Base-by-base conservation (phyloP, 2,329 filamentous ascomycete species). In the Alternaria infectoria region DNA sequence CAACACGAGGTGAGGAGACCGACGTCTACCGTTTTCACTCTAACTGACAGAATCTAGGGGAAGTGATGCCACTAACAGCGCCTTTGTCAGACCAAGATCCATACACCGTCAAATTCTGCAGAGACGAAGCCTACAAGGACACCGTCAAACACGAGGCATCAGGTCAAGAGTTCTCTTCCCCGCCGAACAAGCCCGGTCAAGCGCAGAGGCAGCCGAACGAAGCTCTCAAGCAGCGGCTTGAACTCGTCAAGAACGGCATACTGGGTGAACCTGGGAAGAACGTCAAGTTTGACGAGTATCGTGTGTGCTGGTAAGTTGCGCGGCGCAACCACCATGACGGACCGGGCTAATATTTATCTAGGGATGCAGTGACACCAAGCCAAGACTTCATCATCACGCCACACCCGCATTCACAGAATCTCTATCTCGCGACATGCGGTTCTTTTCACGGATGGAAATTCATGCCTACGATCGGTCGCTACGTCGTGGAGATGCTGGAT, bases 11-110 rank as follows among this genome's bases (percentile, higher is more conserved):
- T 40, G 0, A 17, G 5, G 8, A 1, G 4, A n/a, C 15, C 32
- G 1, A 40, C 3, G 0, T 3, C 15, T 2, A n/a, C 8, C 32
- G 4, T 10, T 3, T 10, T 0, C 2, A 10, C 4, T 5, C 32
- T 0, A 3, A 10, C 8, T 40, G 9, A 40, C 36, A 2, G 0
- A 6, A 3, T 6, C 2, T 10, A 40, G 36, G 36, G 9, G 36
- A 40, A 2, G 15, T 40, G 1, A 40, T 40, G n/a, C 36, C 36
- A 40, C 4, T 40, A 6, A 40, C 36, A 40, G 15, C 36, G 5
- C 36, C 15, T 0, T 17, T 40, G 5, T 40, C 36, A 2, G 9
- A 17, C 1, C 4, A 40, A 6, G 36, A 40, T 6, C n/a, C 36
- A 40, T 40, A 40, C 5, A 40, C 36, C 9, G 36, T 40, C n/a